Conservation (phyloP, 2,329 filamentous ascomycete genomes). For the Capronia epimyces region DNA sequence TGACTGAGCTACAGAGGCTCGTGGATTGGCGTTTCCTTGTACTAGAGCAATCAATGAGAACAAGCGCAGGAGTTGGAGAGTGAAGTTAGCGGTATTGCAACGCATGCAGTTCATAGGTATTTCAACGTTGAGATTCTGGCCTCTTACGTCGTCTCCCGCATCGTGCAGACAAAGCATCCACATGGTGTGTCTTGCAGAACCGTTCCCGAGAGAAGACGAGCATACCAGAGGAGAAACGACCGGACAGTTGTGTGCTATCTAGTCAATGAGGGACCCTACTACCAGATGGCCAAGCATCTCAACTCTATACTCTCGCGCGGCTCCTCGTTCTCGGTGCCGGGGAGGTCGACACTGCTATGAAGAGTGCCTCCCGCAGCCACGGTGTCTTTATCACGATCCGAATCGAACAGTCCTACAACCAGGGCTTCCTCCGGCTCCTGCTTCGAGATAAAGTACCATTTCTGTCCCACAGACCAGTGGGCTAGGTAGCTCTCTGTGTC, state of each 20-base stretch:
- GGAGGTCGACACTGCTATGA: constrained; percentile 23
- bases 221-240: not conserved
- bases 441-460: constrained; percentile 23
- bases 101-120: no score
- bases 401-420: constrained; percentile 23
- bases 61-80: no score
- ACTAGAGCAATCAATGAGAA: no score
- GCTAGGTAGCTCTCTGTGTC: constrained; percentile 21
- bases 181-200: not conserved
- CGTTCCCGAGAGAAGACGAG: not conserved
- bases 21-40: no score
- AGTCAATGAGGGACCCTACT: not conserved
- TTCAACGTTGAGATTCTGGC: not conserved
- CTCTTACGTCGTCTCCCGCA: no score
- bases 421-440: constrained; percentile 23
- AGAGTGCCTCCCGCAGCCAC: constrained; percentile 22
- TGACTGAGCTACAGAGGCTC: not conserved
- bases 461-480: constrained; percentile 21
- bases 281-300: constrained; percentile 23
- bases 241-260: not conserved
- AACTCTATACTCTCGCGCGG: constrained; percentile 23
- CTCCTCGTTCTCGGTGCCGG: constrained; percentile 19
- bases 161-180: not conserved
- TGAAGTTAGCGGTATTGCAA: no score
- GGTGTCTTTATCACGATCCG: constrained; percentile 22